Conservation (phyloP, 192 early-diverging fungal genomes). For the Obelidium mucronatum region DNA sequence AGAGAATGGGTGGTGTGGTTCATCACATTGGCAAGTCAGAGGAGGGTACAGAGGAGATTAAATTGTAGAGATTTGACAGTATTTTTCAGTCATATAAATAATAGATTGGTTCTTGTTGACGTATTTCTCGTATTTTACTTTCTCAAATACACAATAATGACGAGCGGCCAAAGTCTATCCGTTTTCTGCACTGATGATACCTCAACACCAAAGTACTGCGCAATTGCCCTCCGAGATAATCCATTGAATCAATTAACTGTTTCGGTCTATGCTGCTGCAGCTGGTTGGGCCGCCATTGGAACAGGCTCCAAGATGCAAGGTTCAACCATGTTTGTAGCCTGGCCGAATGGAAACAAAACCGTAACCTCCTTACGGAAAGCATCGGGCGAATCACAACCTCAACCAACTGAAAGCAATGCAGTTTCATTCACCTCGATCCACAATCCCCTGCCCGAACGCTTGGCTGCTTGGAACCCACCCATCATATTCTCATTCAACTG, state of each 20-base stretch:
- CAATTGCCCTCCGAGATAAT: not conserved
- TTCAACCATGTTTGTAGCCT: slow-evolving; percentile 39
- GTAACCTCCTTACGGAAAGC: not conserved
- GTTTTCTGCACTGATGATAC: too few relatives aligned
- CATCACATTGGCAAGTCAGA: not conserved
- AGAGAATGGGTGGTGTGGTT: not conserved
- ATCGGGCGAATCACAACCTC: not conserved
- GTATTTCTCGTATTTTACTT: too few relatives aligned
- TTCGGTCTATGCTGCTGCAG: not conserved
- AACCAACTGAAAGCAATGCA: too few relatives aligned
- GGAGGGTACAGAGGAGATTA: too few relatives aligned
- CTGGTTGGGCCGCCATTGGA: slow-evolving; percentile 38
- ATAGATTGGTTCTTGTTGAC: too few relatives aligned
- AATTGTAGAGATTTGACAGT: too few relatives aligned
- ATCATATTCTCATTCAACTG: slow-evolving; percentile 10
- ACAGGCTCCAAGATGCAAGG: slow-evolving; percentile 34
- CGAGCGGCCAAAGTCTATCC: too few relatives aligned
- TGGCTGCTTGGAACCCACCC: too few relatives aligned
- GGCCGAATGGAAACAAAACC: slow-evolving; percentile 28
- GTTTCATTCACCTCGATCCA: not conserved
- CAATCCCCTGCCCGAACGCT: too few relatives aligned
- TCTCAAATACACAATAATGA: too few relatives aligned
- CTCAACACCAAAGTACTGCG: too few relatives aligned
- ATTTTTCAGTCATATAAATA: too few relatives aligned
- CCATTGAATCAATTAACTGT: not conserved